Base-by-base conservation (phyloP, 805 yeast species). In the Candida oleophila region DNA sequence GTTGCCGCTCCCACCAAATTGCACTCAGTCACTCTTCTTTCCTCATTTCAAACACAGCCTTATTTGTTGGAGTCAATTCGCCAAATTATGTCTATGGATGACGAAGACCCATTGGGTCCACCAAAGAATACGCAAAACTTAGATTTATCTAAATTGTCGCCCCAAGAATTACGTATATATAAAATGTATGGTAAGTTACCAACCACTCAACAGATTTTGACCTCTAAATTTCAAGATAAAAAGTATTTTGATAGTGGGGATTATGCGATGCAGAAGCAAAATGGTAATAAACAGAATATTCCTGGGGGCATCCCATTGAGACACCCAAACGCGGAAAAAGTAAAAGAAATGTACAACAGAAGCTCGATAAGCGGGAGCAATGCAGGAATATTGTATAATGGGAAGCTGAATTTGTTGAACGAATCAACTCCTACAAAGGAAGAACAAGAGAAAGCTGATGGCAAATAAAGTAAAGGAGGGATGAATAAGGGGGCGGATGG, bases 201-300 rank as follows among this genome's bases (percentile, higher is more conserved):
- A 20, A 79, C 90, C 22, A 84, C 81, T 47, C 83, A 85, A 47
- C 96, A 89, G 52, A 72, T 90, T 18, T 73, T 90, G 43, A 77
- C 85, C 43, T 80, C 85, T 50, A 88, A 86, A 61, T 70, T 88
- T 56, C 87, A 87, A 65, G 97, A 90, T 53, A 81, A 96, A 57
- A 91, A 89, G 70, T 90, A 87, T 65, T 91, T 90, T 59, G 97
- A 90, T 61, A 86, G 95, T 51, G 97, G 97, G 8, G 97, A 90
- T 66, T 90, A 90, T 65, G 96, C 96, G 9, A 78, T 90, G 77
- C 87, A 82, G 47, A 72, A 72, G 48, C 78, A 71, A 54, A 54
- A 66, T 28, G 76, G 71, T 4, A 60, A 59, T 4, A 59, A 59
- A 42, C 46, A 54, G 47, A 68, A 56, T 56, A 68, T 68, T 4